Evolutionary conservation across 2,329 filamentous ascomycete genomes (phyloP).

Genomic region (Stachybotrys chartarum): DNA sequence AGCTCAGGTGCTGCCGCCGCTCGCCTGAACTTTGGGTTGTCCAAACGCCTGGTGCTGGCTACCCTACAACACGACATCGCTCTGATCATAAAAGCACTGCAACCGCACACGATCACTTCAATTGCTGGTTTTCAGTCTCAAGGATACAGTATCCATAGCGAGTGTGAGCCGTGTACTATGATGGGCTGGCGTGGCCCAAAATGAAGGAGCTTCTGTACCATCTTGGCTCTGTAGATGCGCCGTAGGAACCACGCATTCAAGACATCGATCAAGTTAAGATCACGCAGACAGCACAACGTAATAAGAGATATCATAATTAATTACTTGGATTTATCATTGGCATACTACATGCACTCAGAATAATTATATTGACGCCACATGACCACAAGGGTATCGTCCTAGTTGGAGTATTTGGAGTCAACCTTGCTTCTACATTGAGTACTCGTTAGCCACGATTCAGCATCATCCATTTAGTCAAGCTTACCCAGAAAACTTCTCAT

Average conservation of each 20-base stretch:
- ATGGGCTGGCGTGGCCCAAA: no score
- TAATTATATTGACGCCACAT: background rate
- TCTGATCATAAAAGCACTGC: background rate
- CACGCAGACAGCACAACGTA: no score
- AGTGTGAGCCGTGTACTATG: no score
- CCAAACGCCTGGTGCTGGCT: background rate
- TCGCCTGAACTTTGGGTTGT: background rate
- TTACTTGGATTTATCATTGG: background rate
- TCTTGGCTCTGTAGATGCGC: no score
- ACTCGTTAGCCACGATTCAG: background rate
- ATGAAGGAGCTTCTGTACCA: no score
- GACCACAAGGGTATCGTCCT: constrained; percentile 2
- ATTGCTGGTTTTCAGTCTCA: no score
- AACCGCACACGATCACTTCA: no score
- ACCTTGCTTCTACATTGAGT: constrained; percentile 15
- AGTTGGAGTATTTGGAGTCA: constrained; percentile 27
- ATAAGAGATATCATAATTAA: background rate
- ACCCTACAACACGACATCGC: background rate
- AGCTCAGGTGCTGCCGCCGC: no score
- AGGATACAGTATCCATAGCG: no score
- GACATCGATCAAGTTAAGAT: no score
- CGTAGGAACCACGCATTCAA: no score
- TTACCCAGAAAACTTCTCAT: constrained; percentile 30
- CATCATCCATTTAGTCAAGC: constrained; percentile 2
- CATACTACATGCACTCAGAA: no score